Conservation (phyloP, 169 alveolate species). For the Plasmodium coatneyi region DNA sequence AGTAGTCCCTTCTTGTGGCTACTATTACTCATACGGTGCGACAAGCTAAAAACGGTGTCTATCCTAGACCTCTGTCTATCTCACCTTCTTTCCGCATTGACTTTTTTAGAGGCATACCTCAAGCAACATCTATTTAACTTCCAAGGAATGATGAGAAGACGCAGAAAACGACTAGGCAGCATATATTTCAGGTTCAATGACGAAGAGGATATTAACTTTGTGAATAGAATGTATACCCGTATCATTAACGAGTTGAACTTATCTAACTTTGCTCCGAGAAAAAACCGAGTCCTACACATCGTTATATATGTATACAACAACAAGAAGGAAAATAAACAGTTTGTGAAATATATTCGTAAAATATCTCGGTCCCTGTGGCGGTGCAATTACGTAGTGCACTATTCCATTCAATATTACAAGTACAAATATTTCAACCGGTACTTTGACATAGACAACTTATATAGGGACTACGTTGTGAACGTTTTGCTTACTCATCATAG, state of each 20-base stretch:
- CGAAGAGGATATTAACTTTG: conserved; percentile 43
- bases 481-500: conserved; percentile 19
- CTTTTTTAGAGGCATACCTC: conserved; percentile 56
- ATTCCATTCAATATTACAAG: conserved; percentile 52
- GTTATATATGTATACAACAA: conserved; percentile 65
- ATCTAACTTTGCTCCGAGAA: background rate
- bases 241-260: conserved; percentile 22
- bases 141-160: conserved; percentile 71
- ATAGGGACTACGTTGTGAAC: conserved; percentile 44
- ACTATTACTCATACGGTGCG: conserved; percentile 25
- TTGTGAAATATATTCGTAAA: conserved; percentile 49
- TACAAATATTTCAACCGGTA: conserved; percentile 51
- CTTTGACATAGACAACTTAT: conserved; percentile 56
- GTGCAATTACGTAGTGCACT: conserved; percentile 50
- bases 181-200: conserved; percentile 52
- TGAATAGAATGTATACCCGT: conserved; percentile 16
- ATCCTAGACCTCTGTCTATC: conserved; percentile 52
- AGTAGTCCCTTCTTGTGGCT: conserved; percentile 69
- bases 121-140: conserved; percentile 53
- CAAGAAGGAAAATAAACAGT: conserved; percentile 53
- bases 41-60: conserved; percentile 31
- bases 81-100: conserved; percentile 36
- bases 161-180: conserved; percentile 57
- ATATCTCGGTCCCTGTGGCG: conserved; percentile 66
- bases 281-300: conserved; percentile 35